phyloP scores from a whole-genome alignment of 257 asterid genomes.

The Gentiana dahurica region DNA sequence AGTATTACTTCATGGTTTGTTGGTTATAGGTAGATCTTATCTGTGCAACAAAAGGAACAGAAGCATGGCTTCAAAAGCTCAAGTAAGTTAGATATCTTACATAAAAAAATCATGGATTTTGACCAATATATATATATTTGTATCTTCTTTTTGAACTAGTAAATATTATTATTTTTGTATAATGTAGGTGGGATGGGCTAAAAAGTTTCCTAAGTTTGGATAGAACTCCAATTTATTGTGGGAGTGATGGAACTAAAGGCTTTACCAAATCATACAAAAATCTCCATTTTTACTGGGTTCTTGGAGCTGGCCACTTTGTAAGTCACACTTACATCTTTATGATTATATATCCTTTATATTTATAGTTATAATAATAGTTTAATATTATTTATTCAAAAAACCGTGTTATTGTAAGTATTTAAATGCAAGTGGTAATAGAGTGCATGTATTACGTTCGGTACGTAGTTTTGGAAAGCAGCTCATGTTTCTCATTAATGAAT shows the following conservation, averaged over 20 bases:
- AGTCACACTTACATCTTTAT: slow-evolving; percentile 16
- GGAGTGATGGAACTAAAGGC: slow-evolving; percentile 41
- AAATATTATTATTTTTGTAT: neutral
- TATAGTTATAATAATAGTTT: no score
- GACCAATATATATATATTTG: no score
- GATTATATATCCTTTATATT: no score
- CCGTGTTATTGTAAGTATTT: no score
- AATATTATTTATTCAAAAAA: no score
- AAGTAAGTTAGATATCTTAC: slow-evolving; percentile 36
- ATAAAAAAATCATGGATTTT: no score
- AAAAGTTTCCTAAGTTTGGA: slow-evolving; percentile 41
- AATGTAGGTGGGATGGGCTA: slow-evolving; percentile 76
- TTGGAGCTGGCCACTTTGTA: slow-evolving; percentile 98
- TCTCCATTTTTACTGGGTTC: slow-evolving; percentile 81
- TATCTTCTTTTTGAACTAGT: no score
- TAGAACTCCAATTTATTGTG: slow-evolving; percentile 60
- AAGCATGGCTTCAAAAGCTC: slow-evolving; percentile 85
- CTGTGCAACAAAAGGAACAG: slow-evolving; percentile 86
- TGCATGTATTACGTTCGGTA: neutral
- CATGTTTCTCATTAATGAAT: neutral
- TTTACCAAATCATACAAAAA: slow-evolving; percentile 61
- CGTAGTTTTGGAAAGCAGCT: neutral
- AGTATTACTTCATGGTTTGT: slow-evolving; percentile 1
- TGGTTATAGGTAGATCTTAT: slow-evolving; percentile 70
- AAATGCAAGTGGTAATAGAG: no score